phyloP scores from a whole-genome alignment of 176 grass and related monocot species.

The Panicum miliaceum region DNA sequence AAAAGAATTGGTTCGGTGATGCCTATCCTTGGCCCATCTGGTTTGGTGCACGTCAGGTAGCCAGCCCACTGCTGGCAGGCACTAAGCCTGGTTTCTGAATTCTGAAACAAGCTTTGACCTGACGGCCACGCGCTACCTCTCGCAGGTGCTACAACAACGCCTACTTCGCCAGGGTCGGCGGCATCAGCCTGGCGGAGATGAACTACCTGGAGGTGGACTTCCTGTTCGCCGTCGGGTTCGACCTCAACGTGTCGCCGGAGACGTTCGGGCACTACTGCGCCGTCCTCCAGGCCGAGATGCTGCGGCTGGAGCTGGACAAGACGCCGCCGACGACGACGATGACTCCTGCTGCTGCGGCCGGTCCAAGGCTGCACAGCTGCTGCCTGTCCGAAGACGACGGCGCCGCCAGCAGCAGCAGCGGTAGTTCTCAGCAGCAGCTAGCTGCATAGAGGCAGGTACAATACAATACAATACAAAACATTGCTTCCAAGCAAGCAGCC shows the following conservation, averaged over 20 bases:
- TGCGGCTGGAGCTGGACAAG: conserved; percentile 30
- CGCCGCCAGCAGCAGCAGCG: not conserved
- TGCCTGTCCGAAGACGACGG: conserved; percentile 54
- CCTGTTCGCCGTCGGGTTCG: conserved; percentile 47
- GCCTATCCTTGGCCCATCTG: not conserved
- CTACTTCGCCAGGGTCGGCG: conserved; percentile 56
- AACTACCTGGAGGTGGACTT: conserved; percentile 69
- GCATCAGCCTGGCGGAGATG: conserved; percentile 63
- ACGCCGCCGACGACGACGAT: not conserved
- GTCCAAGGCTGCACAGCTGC: conserved; percentile 30
- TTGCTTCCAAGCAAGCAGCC: conserved; percentile 39
- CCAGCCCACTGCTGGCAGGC: not conserved
- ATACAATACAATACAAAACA: not conserved
- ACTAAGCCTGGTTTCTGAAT: not conserved
- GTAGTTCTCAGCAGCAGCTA: conserved; percentile 38
- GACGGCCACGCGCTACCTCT: not conserved
- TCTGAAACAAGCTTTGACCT: conserved; percentile 22
- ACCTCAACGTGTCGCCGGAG: conserved; percentile 52
- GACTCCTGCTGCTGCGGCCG: not conserved
- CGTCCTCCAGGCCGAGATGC: conserved; percentile 52
- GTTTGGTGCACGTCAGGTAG: conserved; percentile 8
- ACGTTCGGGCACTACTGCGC: conserved; percentile 55
- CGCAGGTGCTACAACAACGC: conserved; percentile 57
- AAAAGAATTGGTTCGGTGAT: conserved; percentile 8
- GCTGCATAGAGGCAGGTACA: conserved; percentile 37